phyloP scores from a whole-genome alignment of 2,329 filamentous ascomycete genomes.

The Claviceps paspali region DNA sequence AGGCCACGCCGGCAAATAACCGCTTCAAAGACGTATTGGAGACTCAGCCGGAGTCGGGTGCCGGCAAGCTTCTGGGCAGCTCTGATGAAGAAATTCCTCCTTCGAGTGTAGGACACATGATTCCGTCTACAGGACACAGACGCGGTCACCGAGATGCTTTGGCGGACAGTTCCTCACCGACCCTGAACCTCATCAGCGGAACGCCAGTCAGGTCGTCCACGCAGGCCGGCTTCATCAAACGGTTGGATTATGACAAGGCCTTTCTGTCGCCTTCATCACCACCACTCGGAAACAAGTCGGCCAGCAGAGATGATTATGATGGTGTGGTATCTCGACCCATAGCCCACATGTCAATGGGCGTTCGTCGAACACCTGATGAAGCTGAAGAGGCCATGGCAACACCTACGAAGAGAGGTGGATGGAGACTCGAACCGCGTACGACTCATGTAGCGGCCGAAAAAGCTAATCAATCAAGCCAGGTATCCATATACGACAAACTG shows the following conservation, averaged over 20 bases:
- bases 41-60: slow-evolving; percentile 12
- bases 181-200: slow-evolving; percentile 14
- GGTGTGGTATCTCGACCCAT: slow-evolving; percentile 8
- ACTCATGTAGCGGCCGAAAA: slow-evolving; percentile 8
- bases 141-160: slow-evolving; percentile 17
- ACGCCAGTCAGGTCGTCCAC: slow-evolving; percentile 16
- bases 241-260: slow-evolving; percentile 13
- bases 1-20: slow-evolving; percentile 40
- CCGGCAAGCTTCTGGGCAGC: slow-evolving; percentile 10
- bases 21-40: slow-evolving; percentile 37
- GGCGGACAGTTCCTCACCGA: slow-evolving; percentile 14
- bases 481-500: slow-evolving; percentile 37
- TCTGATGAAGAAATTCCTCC: slow-evolving; percentile 20
- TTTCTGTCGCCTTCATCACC: slow-evolving; percentile 23
- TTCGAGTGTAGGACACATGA: slow-evolving; percentile 22
- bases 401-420: slow-evolving; percentile 21
- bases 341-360: slow-evolving; percentile 8
- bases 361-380: slow-evolving; percentile 8
- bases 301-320: slow-evolving; percentile 1
- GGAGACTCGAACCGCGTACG: slow-evolving; percentile 6
- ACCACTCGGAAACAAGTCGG: slow-evolving; percentile 8
- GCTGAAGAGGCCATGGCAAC: slow-evolving; percentile 20
- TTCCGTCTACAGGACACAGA: slow-evolving; percentile 27
- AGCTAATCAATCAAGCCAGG: slow-evolving; percentile 12
- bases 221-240: slow-evolving; percentile 15